These are phyloP conservation scores for Iris macrosiphon DNA, from an alignment of 106 monocot genomes.

Conservation along the genomic window DNA sequence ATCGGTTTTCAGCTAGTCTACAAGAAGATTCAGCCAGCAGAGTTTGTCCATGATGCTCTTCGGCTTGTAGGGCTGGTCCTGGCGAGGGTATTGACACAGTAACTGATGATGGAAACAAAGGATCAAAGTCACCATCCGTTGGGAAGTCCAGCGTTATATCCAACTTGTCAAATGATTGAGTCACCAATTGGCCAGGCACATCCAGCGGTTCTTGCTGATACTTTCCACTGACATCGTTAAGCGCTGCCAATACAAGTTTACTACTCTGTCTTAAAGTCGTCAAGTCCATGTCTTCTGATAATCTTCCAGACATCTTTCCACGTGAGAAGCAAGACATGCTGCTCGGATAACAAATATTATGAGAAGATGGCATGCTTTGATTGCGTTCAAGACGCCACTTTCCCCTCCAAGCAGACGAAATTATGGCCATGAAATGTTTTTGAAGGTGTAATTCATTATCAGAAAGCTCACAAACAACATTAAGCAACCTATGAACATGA, in stretches of 20 bases:
- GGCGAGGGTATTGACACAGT: slow-evolving; percentile 30
- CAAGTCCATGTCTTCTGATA: slow-evolving; percentile 19
- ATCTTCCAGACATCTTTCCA: slow-evolving; percentile 14
- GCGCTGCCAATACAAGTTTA: slow-evolving; percentile 33
- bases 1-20: slow-evolving; percentile 42
- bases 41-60: slow-evolving; percentile 5
- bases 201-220: slow-evolving; percentile 18
- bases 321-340: slow-evolving; percentile 1
- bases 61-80: slow-evolving; percentile 3
- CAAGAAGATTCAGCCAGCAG: slow-evolving; percentile 25
- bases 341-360: slow-evolving; percentile 11
- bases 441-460: slow-evolving; percentile 86
- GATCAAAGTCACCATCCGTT: slow-evolving; percentile 15
- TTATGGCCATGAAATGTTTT: slow-evolving; percentile 81
- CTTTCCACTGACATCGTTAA: slow-evolving; percentile 21
- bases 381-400: slow-evolving; percentile 20
- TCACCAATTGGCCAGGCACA: slow-evolving; percentile 9
- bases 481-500: slow-evolving; percentile 61
- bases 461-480: slow-evolving; percentile 57
- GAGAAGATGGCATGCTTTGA: slow-evolving; percentile 18
- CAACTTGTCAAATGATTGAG: slow-evolving; percentile 29
- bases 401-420: slow-evolving; percentile 82
- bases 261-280: slow-evolving; percentile 19
- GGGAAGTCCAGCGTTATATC: slow-evolving; percentile 61
- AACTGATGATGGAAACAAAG: slow-evolving; percentile 33